Evolutionary conservation across 805 yeast genomes (phyloP), one percentile per base, ranked within the genome.

Genomic region (Candida anglica): DNA sequence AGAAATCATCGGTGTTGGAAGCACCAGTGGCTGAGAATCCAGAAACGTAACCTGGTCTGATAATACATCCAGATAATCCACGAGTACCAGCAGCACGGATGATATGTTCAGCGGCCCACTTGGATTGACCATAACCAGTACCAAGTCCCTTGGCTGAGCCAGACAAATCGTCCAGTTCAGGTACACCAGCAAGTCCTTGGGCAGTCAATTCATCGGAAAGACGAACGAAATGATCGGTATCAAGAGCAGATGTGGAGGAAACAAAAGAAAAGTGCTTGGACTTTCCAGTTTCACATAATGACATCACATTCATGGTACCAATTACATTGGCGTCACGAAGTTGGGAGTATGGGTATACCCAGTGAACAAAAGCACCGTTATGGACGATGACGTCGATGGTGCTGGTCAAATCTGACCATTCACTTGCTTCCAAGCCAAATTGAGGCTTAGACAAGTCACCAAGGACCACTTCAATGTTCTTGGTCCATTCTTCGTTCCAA

Each of bases 331-430:
- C 93, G 45, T 86, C 96, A 48, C 98, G 77, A 50, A 93, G 69
- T 44, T 85, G 86, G 30, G 82, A 65, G 62, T 93, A 93, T 18
- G 98, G 98, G 58, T 85, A 93, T 2, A 89, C 96, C 99, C 99
- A 93, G 59, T 93, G 98, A 24, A 93, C 99, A 41, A 89, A 70
- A 13, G 99, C 99, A 67, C 98, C 98, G 48, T 93, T 93, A 60
- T 93, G 99, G 41, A 93, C 76, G 33, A 93, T 79, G 3, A 81
- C 81, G 58, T 94, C 98, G 38, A 91, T 68, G 1, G 66, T 61
- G 11, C 73, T 58, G 7, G 77, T 63, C 39, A 93, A 71, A 6
- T 49, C 31, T 1, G 45, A 28, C 95, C 96, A 93, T 20, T 66
- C 63, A 3, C 48, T 56, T 22, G 71, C 69, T 13, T 62, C 45